Percentiles rank a stretch among this genome's conserved stretches.
Conservation (phyloP, 2,329 filamentous ascomycete species). For the Penicillium sp. region DNA sequence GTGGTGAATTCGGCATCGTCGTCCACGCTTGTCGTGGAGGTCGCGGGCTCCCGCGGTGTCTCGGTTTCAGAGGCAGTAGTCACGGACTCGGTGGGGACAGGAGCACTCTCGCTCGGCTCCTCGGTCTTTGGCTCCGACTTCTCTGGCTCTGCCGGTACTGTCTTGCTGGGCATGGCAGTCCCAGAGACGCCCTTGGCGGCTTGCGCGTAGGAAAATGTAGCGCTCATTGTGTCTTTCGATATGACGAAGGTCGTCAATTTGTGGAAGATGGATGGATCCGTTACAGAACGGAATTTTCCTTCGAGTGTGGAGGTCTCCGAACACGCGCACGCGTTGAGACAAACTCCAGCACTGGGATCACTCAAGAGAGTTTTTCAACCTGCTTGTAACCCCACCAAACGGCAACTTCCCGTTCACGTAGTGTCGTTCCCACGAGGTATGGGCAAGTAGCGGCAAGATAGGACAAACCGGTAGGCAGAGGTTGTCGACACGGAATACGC, state of each 20-base stretch:
- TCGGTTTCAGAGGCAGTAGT: constrained; percentile 49
- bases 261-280: constrained; percentile 24
- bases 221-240: constrained; percentile 42
- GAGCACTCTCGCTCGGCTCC: constrained; percentile 33
- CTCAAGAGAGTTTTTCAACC: constrained; percentile 29
- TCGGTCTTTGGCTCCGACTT: constrained; percentile 34
- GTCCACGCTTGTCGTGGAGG: constrained; percentile 31
- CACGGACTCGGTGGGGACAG: constrained; percentile 30
- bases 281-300: constrained; percentile 29
- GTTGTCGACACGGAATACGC: constrained; percentile 8
- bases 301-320: constrained; percentile 26
- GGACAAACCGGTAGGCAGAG: neutral
- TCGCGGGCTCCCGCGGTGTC: constrained; percentile 43
- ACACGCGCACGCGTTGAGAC: constrained; percentile 27
- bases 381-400: constrained; percentile 34
- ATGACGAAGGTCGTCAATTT: constrained; percentile 13
- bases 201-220: constrained; percentile 89
- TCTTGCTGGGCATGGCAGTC: constrained; percentile 49
- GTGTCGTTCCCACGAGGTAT: constrained; percentile 22
- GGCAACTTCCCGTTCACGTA: constrained; percentile 29
- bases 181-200: constrained; percentile 78
- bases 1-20: constrained; percentile 40
- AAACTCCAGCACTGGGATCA: constrained; percentile 29
- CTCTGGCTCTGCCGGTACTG: constrained; percentile 32
- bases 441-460: constrained; percentile 1